Base-by-base conservation (phyloP, 345 rosid genomes). In the Aegle marmelos region DNA sequence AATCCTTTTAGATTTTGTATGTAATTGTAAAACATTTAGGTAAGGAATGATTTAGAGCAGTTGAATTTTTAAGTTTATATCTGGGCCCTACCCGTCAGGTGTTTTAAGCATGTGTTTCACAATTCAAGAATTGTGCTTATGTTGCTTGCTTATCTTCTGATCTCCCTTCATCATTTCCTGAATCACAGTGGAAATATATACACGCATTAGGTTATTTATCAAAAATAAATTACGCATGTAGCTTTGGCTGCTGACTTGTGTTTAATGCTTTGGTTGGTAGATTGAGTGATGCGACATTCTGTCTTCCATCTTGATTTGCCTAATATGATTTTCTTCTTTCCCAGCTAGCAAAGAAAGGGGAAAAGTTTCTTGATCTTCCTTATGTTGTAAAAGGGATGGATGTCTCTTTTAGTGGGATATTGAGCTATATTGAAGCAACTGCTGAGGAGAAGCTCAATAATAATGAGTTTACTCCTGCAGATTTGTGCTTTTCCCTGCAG, bases 331-430 rank as follows among this genome's bases (percentile, higher is more conserved):
- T 65, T 78, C 25, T 77, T 76, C 37, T 78, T 48, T 60, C 61
- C 54, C 87, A 94, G 99, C 95, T 96, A 68, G 99, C 98, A 0
- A 96, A 96, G 91, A 92, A 92, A 84, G 99, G 99, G n/a, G 98
- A 90, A 17, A 78, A 89, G 54, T 94, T 96, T 83, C 89, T 94
- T 9, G 98, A 94, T 79, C 91, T 96, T 31, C 99, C 99, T 4
- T 94, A 93, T 63, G 97, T 87, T 76, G 98, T 96, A 59, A 94
- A 96, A 89, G 98, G 99, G 65, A 96, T 96, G 99, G 97, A 96
- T 86, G 98, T 94, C 57, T 94, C 98, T 4, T 94, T 96, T 63
- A 96, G 98, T 17, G 99, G 99, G 76, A 92, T 96, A 72, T 86
- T 96, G 82, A 96, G 98, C 84, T 96, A 82, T 71, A 96, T 92